Evolutionary conservation across 2,329 filamentous ascomycete species (phyloP).

Genomic region (Purpureocillium takamizusanense): DNA sequence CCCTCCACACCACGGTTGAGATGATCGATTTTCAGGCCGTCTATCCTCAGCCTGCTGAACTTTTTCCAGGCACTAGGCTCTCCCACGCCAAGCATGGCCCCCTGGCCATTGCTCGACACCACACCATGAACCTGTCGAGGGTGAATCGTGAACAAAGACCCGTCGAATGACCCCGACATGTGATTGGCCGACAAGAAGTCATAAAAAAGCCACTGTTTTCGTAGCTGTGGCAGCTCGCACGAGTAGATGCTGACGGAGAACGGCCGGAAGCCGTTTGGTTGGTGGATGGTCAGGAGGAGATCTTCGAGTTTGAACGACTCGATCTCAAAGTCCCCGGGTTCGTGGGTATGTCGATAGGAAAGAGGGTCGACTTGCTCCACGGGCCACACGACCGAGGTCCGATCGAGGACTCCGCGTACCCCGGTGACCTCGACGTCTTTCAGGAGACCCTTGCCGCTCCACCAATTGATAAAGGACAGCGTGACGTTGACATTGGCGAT

Average conservation of each 20-base stretch:
- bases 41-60: constrained; percentile 84
- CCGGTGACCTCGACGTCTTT: constrained; percentile 92
- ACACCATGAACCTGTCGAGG: constrained; percentile 82
- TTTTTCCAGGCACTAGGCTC: constrained; percentile 83
- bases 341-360: constrained; percentile 78
- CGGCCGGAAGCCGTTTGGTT: constrained; percentile 84
- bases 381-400: constrained; percentile 69
- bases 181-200: constrained; percentile 92
- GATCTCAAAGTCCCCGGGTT: constrained; percentile 91
- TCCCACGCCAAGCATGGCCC: constrained; percentile 45
- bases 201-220: constrained; percentile 97
- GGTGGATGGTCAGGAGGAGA: constrained; percentile 81
- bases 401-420: constrained; percentile 83
- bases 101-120: constrained; percentile 49
- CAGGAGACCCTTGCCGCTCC: constrained; percentile 88
- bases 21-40: constrained; percentile 90
- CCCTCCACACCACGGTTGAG: constrained; percentile 88
- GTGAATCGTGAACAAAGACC: constrained; percentile 94
- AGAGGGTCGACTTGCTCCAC: constrained; percentile 65
- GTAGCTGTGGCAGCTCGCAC: constrained; percentile 82
- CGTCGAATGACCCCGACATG: constrained; percentile 92
- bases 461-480: constrained; percentile 96
- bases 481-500: constrained; percentile 95
- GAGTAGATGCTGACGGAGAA: constrained; percentile 94
- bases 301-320: constrained; percentile 96